Base-by-base conservation (phyloP, 2,329 filamentous ascomycete genomes). In the Colletotrichum sp. region DNA sequence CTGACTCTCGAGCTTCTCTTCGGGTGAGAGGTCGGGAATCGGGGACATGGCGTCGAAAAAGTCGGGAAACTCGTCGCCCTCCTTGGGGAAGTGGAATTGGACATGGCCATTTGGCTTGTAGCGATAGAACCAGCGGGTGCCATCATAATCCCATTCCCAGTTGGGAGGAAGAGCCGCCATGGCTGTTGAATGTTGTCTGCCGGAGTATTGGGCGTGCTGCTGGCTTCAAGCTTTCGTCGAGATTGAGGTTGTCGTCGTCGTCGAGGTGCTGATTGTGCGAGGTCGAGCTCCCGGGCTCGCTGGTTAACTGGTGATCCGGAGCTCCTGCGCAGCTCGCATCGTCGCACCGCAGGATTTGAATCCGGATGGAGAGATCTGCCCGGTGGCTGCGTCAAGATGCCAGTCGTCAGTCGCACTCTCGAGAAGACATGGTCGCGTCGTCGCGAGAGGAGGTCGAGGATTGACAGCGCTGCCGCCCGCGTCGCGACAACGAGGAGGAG, bases 131-230 rank as follows among this genome's bases (percentile, higher is more conserved):
- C 90, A 92, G 30, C 90, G 87, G 24, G 78, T 79, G 69, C 90
- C 90, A 78, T 92, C 90, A 79, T 92, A 91, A 81, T 92, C 90
- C 80, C 84, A 87, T 73, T 91, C 89, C 90, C 90, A 92, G 71
- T 89, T 88, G 9, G 86, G 84, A 3, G 89, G 89, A 36, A 92
- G 87, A 65, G 81, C 84, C 6, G 84, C 77, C 87, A 88, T 87
- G 34, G 79, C 26, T 77, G 67, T 13, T 13, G 24, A 7, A 6
- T n/a, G 28, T 30, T 26, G 26, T 26, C 26, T 26, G 26, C 26
- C 6, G 26, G 4, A 26, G 26, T 6, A 26, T 26, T 26, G 26
- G 26, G 26, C 26, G 26, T 26, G 26, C 26, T 26, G 26, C 5
- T 26, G 26, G 5, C 28, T 30, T 30, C 28, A 24, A 62, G 16